phyloP scores from a whole-genome alignment of 352 stramenopile species.

The Globisporangium cederbergense region DNA sequence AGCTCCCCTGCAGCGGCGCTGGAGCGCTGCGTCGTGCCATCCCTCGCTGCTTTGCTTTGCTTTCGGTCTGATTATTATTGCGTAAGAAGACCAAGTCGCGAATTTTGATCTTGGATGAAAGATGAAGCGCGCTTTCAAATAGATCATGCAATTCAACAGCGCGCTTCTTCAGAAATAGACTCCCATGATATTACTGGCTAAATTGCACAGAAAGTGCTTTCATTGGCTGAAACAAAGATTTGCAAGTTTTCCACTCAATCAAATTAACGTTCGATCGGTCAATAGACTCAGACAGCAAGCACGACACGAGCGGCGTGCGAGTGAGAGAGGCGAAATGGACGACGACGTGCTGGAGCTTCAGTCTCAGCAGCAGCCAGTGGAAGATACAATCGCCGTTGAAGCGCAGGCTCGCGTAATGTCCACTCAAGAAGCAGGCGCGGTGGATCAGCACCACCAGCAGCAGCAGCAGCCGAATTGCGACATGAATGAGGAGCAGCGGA shows the following conservation, averaged over 20 bases:
- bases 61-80: neutral
- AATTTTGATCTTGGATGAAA: neutral
- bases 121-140: neutral
- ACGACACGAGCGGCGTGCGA: neutral
- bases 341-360: neutral
- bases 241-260: neutral
- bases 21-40: constrained; percentile 8
- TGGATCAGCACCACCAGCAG: neutral
- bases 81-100: neutral
- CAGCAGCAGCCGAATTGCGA: constrained; percentile 34
- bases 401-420: neutral
- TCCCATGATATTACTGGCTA: neutral
- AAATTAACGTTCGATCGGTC: constrained; percentile 4
- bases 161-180: neutral
- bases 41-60: neutral
- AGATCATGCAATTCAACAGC: neutral
- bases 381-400: neutral
- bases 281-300: constrained; percentile 3
- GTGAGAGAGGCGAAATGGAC: constrained; percentile 2
- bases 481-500: constrained; percentile 15
- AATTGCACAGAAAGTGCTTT: neutral
- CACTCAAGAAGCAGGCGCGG: neutral
- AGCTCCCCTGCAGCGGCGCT: constrained; percentile 12
- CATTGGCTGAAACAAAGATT: constrained; percentile 6
- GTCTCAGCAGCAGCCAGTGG: neutral